Conservation (phyloP, 495 filamentous ascomycete species). For the Penicillium diatomitis region DNA sequence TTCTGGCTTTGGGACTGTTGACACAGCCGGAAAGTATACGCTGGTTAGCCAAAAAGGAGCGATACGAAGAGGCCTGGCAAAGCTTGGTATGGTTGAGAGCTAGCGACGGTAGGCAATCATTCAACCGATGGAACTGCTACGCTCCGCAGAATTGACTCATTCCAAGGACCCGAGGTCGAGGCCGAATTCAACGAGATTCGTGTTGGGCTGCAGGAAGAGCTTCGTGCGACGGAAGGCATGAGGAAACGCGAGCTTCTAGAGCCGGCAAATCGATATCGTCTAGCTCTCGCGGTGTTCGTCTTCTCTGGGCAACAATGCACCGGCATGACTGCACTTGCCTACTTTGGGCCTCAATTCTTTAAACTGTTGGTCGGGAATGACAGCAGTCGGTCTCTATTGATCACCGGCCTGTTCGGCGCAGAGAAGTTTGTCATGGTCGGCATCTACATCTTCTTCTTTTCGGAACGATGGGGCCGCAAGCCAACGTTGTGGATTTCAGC, state of each 20-base stretch:
- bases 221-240: constrained; percentile 33
- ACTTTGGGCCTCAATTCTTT: constrained; percentile 43
- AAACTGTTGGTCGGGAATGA: constrained; percentile 33
- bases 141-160: neutral
- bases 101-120: constrained; percentile 19
- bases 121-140: neutral
- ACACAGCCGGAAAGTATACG: constrained; percentile 40
- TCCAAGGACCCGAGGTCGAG: constrained; percentile 20
- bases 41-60: constrained; percentile 42
- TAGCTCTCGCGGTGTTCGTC: constrained; percentile 30
- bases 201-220: constrained; percentile 33
- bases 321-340: constrained; percentile 35
- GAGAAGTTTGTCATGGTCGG: constrained; percentile 39
- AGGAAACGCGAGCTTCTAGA: constrained; percentile 35
- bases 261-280: constrained; percentile 34
- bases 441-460: constrained; percentile 40
- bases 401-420: constrained; percentile 42
- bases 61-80: constrained; percentile 40
- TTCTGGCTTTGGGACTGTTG: constrained; percentile 38
- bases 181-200: constrained; percentile 39
- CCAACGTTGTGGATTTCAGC: constrained; percentile 43
- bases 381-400: constrained; percentile 29
- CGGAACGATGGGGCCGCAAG: constrained; percentile 47
- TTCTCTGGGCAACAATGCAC: constrained; percentile 33
- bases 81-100: constrained; percentile 42